These are phyloP conservation scores for Seiridium cupressi DNA, from an alignment of 2,329 filamentous ascomycete species.

Conservation along the genomic window DNA sequence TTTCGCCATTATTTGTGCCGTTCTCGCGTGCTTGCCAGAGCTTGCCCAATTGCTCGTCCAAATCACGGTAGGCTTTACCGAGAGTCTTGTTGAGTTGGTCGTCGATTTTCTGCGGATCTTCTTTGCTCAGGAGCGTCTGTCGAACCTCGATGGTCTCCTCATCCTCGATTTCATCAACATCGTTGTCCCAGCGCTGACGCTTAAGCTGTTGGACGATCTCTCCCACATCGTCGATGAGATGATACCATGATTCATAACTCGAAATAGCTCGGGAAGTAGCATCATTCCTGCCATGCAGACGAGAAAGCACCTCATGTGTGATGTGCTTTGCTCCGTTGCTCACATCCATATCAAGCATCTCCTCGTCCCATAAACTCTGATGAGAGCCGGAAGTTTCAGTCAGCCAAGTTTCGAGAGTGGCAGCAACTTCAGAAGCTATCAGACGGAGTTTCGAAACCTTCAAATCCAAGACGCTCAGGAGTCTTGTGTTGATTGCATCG, in stretches of 20 bases:
- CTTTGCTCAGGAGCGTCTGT: constrained; percentile 66
- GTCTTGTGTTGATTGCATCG: constrained; percentile 64
- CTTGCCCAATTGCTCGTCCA: constrained; percentile 53
- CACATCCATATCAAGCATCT: constrained; percentile 64
- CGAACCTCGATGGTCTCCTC: constrained; percentile 67
- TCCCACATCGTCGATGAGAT: constrained; percentile 67
- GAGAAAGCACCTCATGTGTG: constrained; percentile 65
- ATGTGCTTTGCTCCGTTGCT: constrained; percentile 65
- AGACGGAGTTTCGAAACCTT: constrained; percentile 64
- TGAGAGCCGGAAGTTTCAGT: constrained; percentile 48
- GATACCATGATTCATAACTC: constrained; percentile 70
- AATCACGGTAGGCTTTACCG: constrained; percentile 52
- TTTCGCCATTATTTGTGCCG: constrained; percentile 45
- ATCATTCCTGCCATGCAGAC: constrained; percentile 70
- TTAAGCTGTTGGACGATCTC: constrained; percentile 63
- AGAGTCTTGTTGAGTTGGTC: constrained; percentile 57
- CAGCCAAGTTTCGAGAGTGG: constrained; percentile 60
- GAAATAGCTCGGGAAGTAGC: constrained; percentile 60
- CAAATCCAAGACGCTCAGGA: constrained; percentile 60
- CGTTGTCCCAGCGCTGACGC: constrained; percentile 72
- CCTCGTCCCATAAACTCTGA: constrained; percentile 65
- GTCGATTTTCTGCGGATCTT: constrained; percentile 66
- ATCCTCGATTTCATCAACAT: constrained; percentile 71
- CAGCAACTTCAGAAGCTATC: constrained; percentile 63
- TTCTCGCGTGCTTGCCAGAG: constrained; percentile 48